These are phyloP conservation scores for Pistacia integerrima DNA, from an alignment of 345 rosid genomes.

Conservation along the genomic window DNA sequence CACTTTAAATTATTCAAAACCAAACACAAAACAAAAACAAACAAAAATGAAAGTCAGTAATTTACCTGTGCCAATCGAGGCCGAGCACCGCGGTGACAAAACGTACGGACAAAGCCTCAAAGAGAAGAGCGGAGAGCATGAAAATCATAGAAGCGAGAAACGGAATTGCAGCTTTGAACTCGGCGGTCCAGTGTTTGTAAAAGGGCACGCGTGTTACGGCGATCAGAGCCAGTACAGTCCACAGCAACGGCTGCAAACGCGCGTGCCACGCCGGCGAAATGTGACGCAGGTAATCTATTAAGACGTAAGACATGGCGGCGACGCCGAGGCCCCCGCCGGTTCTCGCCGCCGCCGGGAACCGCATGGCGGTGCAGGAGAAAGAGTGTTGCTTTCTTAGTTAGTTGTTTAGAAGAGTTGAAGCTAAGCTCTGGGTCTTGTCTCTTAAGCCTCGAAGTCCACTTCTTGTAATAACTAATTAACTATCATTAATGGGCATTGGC, in stretches of 20 bases:
- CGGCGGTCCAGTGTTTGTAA: constrained; percentile 85
- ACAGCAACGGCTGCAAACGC: constrained; percentile 78
- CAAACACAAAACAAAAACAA: neutral
- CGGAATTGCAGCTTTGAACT: constrained; percentile 70
- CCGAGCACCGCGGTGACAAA: constrained; percentile 89
- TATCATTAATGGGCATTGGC: no score
- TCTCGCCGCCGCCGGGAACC: constrained; percentile 35
- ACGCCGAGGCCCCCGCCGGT: constrained; percentile 66
- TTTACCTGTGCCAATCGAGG: constrained; percentile 88
- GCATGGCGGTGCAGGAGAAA: constrained; percentile 35
- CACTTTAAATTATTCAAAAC: neutral
- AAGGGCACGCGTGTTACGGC: constrained; percentile 74
- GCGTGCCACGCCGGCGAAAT: constrained; percentile 81
- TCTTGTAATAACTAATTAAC: no score
- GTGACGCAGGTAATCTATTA: constrained; percentile 80
- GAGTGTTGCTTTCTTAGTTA: neutral
- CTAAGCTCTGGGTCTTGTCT: no score
- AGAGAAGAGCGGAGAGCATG: constrained; percentile 75
- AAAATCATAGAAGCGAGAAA: constrained; percentile 76
- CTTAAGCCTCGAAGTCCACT: no score
- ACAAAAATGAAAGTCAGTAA: neutral
- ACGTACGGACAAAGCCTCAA: constrained; percentile 86
- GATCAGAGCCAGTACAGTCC: constrained; percentile 63
- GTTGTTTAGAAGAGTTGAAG: no score
- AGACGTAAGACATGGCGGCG: constrained; percentile 81